Evolutionary conservation across 192 early-diverging fungal species (phyloP), one percentile per base, ranked within the genome.

Genomic region (Coemansia sp.): DNA sequence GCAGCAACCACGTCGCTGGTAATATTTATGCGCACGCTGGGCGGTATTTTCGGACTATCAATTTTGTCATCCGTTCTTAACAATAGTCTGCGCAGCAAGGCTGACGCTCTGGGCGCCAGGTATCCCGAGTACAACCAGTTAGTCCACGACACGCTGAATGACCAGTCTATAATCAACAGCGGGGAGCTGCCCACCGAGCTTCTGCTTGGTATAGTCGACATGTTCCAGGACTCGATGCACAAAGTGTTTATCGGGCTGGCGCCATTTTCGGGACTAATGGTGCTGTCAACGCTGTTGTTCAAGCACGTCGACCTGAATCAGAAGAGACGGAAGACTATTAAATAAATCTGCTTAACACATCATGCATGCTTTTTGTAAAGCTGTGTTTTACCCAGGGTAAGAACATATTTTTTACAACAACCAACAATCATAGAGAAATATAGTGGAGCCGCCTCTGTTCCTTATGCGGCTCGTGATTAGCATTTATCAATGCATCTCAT

Each of bases 11-110:
- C 90, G 2, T 78, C 88, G 3, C 60, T 88, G 20, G 63, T 84
- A 0, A 72, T 85, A 25, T 93, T 91, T 47, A 82, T 83, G 71
- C 84, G 88, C 31, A 84, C 84, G 20, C 69, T 87, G 18, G 89
- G 88, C 47, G 83, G 86, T 3, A 82, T 79, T 42, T 71, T 88
- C 26, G 75, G 84, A 3, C 63, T 91, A 21, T 85, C 85, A 9
- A 81, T 87, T 46, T 74, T 80, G 12, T 84, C 81, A 3, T 83
- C 85, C 10, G 73, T 86, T 23, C 82, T 88, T 67, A 87, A 85
- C 76, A 88, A 87, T 56, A 84, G 73, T 63, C 67, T 85, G 37
- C 53, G 67, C 20, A 66, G 15, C 3, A 70, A 61, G 17, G 66
- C 70, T 3, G 66, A 24, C 10, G 17, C 10, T 11, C 42, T 81